Conservation (phyloP, 1,139 yeast species). For the Scheffersomyces segobiensis region DNA sequence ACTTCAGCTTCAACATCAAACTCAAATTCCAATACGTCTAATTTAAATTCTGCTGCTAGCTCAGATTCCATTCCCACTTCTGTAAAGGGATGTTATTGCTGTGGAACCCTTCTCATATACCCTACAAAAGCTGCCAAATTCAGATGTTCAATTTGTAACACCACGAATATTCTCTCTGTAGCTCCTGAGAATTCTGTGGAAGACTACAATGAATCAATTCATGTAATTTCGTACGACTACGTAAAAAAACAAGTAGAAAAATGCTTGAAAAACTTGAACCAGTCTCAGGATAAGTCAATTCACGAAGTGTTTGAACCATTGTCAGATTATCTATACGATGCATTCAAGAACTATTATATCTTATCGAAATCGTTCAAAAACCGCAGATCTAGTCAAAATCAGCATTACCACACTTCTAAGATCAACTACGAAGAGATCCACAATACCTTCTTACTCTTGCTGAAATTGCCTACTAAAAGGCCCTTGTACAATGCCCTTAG, state of each 20-base stretch:
- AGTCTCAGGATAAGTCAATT: conserved; percentile 12
- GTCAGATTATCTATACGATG: conserved; percentile 39
- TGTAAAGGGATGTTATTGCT: conserved; percentile 48
- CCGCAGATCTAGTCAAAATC: conserved; percentile 15
- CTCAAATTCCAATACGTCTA: not conserved
- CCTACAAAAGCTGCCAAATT: conserved; percentile 49
- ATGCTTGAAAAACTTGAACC: conserved; percentile 22
- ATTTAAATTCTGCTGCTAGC: not conserved
- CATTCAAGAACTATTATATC: conserved; percentile 41
- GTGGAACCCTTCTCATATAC: conserved; percentile 58
- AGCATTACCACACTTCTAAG: conserved; percentile 43
- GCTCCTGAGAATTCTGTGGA: conserved; percentile 2
- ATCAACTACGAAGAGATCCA: conserved; percentile 48
- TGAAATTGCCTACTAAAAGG: conserved; percentile 55
- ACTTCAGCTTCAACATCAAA: not conserved
- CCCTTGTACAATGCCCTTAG: conserved; percentile 56
- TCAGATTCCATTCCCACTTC: conserved; percentile 5
- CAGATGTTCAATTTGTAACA: conserved; percentile 58
- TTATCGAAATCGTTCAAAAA: conserved; percentile 53
- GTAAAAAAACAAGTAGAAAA: conserved; percentile 30
- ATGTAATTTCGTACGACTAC: conserved; percentile 24
- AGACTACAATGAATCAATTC: conserved; percentile 10
- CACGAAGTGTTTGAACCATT: conserved; percentile 53
- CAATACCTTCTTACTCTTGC: conserved; percentile 41
- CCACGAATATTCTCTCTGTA: conserved; percentile 39